These are phyloP conservation scores for Thelephora ganbajun DNA, from an alignment of 768 basidiomycete genomes.

Conservation along the genomic window DNA sequence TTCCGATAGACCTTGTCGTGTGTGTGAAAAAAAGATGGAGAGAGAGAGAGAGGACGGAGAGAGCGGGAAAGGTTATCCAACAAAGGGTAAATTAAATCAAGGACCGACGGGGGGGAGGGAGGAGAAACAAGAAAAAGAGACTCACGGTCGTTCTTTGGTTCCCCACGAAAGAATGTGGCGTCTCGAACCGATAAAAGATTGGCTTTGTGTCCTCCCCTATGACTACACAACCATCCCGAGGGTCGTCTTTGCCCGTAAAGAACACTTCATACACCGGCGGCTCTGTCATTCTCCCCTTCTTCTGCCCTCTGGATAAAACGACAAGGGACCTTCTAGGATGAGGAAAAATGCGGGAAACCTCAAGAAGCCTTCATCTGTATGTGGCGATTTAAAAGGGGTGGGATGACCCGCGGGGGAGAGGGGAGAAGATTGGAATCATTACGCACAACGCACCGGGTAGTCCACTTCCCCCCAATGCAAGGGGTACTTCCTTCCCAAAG, in stretches of 20 bases:
- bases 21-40: constrained; percentile 5
- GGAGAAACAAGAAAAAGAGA: constrained; percentile 2
- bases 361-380: too few relatives aligned
- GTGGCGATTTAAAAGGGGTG: too few relatives aligned
- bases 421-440: too few relatives aligned
- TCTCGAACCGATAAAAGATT: constrained; percentile 56
- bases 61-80: background rate
- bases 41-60: too few relatives aligned
- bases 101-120: background rate
- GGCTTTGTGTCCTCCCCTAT: constrained; percentile 50
- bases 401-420: too few relatives aligned
- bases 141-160: constrained; percentile 38
- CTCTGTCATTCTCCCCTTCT: background rate
- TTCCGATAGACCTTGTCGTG: constrained; percentile 29
- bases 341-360: too few relatives aligned
- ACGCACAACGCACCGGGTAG: too few relatives aligned
- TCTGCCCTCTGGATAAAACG: too few relatives aligned
- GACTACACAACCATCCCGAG: constrained; percentile 46
- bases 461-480: too few relatives aligned
- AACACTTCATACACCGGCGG: constrained; percentile 23
- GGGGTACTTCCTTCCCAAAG: too few relatives aligned
- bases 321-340: too few relatives aligned
- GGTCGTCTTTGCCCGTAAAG: constrained; percentile 60
- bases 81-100: background rate
- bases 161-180: constrained; percentile 23